Evolutionary conservation across 2,329 filamentous ascomycete species (phyloP).

Genomic region (Cytospora piceicola): DNA sequence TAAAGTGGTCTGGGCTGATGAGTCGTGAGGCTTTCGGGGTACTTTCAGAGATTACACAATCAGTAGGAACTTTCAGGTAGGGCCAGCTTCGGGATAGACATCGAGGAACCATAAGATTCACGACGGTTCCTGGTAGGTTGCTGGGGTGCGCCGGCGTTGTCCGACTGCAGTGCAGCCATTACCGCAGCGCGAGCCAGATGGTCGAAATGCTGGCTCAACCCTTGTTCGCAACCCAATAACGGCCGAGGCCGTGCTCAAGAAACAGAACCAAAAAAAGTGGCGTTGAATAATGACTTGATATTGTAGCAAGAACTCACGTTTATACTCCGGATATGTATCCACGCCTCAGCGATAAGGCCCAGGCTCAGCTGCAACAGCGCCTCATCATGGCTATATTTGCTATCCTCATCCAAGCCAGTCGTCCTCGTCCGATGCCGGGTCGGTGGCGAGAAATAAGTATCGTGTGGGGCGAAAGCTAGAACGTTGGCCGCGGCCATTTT

Average conservation of each 20-base stretch:
- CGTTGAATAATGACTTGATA: slow-evolving; percentile 1
- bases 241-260: neutral
- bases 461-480: slow-evolving; percentile 48
- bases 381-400: slow-evolving; percentile 31
- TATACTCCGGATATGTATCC: slow-evolving; percentile 41
- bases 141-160: slow-evolving; percentile 1
- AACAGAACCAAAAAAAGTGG: neutral
- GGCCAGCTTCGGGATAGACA: neutral
- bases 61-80: slow-evolving; percentile 6
- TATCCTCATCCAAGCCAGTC: slow-evolving; percentile 43
- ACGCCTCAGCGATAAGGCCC: slow-evolving; percentile 46
- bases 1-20: slow-evolving; percentile 31
- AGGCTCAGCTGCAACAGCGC: slow-evolving; percentile 40
- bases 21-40: neutral
- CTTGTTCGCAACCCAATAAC: neutral
- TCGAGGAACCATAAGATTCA: neutral
- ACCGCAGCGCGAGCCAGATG: slow-evolving; percentile 10
- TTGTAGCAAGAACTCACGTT: slow-evolving; percentile 38
- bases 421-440: slow-evolving; percentile 40
- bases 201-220: neutral
- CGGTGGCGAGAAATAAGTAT: slow-evolving; percentile 42
- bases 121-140: neutral
- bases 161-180: slow-evolving; percentile 8
- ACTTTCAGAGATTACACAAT: slow-evolving; percentile 7
- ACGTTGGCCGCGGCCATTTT: slow-evolving; percentile 60